These are phyloP conservation scores for Pythium aristosporum DNA, from an alignment of 352 stramenopile genomes.

Conservation along the genomic window DNA sequence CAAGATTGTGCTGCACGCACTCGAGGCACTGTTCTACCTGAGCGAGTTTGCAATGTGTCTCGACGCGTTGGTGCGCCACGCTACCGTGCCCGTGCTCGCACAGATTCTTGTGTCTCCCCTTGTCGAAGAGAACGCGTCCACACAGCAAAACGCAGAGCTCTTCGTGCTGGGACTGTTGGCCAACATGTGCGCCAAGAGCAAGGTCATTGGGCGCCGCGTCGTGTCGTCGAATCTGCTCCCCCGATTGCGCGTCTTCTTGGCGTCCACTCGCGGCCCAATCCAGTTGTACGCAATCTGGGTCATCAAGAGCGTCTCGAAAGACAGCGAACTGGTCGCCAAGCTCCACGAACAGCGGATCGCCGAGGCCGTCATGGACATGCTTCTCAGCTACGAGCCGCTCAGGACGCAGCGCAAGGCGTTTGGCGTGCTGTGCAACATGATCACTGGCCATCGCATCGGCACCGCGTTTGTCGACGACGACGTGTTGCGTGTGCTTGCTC, in stretches of 20 bases:
- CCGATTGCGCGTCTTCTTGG: conserved; percentile 45
- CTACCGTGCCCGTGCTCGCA: conserved; percentile 65
- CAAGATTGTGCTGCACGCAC: conserved; percentile 54
- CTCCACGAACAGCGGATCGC: conserved; percentile 49
- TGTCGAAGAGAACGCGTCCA: conserved; percentile 8
- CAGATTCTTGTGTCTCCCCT: conserved; percentile 65
- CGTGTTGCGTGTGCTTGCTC: conserved; percentile 2
- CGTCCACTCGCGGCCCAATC: conserved; percentile 24
- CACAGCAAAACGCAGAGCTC: conserved; percentile 27
- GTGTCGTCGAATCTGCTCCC: conserved; percentile 64
- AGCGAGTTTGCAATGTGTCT: conserved; percentile 62
- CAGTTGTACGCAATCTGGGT: conserved; percentile 56
- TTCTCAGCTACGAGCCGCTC: conserved; percentile 36
- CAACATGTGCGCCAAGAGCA: conserved; percentile 34
- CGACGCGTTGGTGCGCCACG: conserved; percentile 67
- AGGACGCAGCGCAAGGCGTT: conserved; percentile 48
- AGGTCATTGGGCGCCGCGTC: conserved; percentile 30
- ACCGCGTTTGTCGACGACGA: conserved; percentile 13
- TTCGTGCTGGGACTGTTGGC: conserved; percentile 34
- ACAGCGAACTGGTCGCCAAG: conserved; percentile 63
- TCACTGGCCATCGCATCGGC: conserved; percentile 15
- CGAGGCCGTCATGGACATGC: conserved; percentile 40
- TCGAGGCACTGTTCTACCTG: conserved; percentile 58
- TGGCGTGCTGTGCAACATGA: conserved; percentile 34
- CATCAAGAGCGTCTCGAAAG: conserved; percentile 58